A percentile compares a stretch with the other conserved stretches of the same genome.
phyloP scores from a whole-genome alignment of 2,329 filamentous ascomycete species.

The Lachnellula occidentalis region DNA sequence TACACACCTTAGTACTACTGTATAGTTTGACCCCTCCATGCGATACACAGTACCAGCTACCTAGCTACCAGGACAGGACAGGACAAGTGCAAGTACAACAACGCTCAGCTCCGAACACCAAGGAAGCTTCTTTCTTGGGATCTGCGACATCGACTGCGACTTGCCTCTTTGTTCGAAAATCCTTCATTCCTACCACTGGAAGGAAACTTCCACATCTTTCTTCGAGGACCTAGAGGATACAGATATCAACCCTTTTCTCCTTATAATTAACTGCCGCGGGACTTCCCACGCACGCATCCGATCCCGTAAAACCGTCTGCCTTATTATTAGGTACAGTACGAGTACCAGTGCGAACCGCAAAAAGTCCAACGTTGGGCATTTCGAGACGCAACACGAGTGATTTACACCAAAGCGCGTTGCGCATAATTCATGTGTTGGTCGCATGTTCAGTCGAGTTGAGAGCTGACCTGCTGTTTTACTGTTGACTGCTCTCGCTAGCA shows the following conservation, averaged over 20 bases:
- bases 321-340: background rate
- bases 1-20: too few species aligned
- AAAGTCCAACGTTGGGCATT: conserved; percentile 3
- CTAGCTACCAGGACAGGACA: background rate
- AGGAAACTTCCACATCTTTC: background rate
- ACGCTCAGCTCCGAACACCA: background rate
- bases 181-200: too few species aligned
- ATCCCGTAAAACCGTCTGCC: background rate
- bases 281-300: too few species aligned
- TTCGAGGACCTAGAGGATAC: background rate
- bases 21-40: background rate
- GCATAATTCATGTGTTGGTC: conserved; percentile 14
- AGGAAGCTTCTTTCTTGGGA: background rate
- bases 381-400: conserved; percentile 18
- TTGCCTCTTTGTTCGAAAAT: too few species aligned
- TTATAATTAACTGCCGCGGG: background rate
- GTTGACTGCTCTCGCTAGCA: conserved; percentile 8
- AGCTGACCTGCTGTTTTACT: background rate
- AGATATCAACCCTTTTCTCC: background rate
- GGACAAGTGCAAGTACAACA: background rate
- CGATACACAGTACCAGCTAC: background rate
- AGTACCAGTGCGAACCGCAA: conserved; percentile 2
- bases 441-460: background rate
- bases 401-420: conserved; percentile 6
- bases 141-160: background rate